A percentile compares a stretch with the other conserved stretches of the same genome.
These are phyloP conservation scores for Boletus rufocinnamomeus DNA, from an alignment of 768 basidiomycete species.

Conservation along the genomic window DNA sequence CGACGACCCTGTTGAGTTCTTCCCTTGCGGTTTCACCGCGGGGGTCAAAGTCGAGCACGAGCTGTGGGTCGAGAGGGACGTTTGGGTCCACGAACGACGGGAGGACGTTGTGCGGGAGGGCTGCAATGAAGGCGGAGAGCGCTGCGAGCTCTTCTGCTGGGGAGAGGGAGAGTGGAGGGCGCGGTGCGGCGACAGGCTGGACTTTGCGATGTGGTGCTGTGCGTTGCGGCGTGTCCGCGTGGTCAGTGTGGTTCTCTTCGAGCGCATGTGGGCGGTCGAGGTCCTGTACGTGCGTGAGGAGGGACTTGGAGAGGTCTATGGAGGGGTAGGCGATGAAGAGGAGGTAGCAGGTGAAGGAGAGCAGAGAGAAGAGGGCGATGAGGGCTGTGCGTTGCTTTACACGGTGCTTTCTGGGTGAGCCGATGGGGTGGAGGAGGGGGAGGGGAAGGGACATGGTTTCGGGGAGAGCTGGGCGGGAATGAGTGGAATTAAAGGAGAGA, in stretches of 20 bases:
- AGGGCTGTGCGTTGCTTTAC: conserved; percentile 53
- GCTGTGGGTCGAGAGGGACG: conserved; percentile 71
- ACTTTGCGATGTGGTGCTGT: conserved; percentile 23
- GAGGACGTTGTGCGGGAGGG: conserved; percentile 74
- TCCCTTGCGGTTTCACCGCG: conserved; percentile 58
- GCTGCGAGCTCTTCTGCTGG: conserved; percentile 70
- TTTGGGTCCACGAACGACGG: conserved; percentile 65
- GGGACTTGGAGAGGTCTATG: conserved; percentile 39
- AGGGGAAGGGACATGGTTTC: conserved; percentile 36
- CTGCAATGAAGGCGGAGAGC: conserved; percentile 69
- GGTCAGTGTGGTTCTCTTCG: conserved; percentile 32
- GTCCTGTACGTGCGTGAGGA: conserved; percentile 28
- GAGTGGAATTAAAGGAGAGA: conserved; percentile 21
- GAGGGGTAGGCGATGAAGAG: conserved; percentile 51
- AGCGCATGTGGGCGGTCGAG: conserved; percentile 5
- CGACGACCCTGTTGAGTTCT: conserved; percentile 59
- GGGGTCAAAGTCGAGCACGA: conserved; percentile 83
- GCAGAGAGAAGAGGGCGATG: conserved; percentile 53
- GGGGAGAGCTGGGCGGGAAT: fast-evolving
- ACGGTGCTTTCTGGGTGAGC: conserved; percentile 36
- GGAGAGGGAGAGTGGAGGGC: conserved; percentile 49
- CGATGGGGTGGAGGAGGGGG: conserved; percentile 27
- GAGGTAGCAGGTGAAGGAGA: conserved; percentile 55
- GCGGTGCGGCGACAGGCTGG: conserved; percentile 17
- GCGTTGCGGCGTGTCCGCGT: conserved; percentile 1